Evolutionary conservation across 495 filamentous ascomycete species (phyloP).

Genomic region (Letharia lupina): DNA sequence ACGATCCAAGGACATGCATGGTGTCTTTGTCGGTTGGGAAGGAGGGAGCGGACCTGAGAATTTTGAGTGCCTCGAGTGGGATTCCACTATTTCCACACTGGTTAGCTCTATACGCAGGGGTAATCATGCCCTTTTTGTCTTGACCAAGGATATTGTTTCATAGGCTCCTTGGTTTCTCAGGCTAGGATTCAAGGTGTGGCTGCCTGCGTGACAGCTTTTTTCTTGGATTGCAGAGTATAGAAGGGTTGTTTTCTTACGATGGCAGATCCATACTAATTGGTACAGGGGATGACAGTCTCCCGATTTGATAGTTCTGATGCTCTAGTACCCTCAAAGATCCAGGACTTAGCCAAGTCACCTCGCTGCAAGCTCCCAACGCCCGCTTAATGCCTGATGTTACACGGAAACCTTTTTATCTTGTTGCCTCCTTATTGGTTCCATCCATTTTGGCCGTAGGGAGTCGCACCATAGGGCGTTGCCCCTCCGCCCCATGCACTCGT

Average conservation of each 20-base stretch:
- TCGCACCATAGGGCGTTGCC: slow-evolving; percentile 62
- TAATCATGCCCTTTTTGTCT: too few relatives aligned
- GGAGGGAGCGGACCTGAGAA: too few relatives aligned
- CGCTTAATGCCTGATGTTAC: slow-evolving; percentile 11
- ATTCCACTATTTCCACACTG: too few relatives aligned
- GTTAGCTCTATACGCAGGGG: too few relatives aligned
- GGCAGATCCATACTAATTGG: background rate
- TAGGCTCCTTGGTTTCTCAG: too few relatives aligned
- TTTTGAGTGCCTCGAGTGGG: too few relatives aligned
- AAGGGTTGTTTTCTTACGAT: background rate
- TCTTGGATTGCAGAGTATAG: background rate
- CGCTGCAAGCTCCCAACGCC: slow-evolving; percentile 2
- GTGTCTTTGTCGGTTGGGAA: too few relatives aligned
- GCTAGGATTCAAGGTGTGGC: too few relatives aligned
- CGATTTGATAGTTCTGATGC: background rate
- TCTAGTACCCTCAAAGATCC: background rate
- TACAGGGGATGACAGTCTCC: background rate
- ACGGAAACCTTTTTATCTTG: background rate
- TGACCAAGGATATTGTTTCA: too few relatives aligned
- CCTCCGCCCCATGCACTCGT: slow-evolving; percentile 61
- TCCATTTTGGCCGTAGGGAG: slow-evolving; percentile 40
- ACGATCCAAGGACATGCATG: too few relatives aligned
- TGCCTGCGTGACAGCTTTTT: background rate
- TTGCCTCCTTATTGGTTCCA: slow-evolving; percentile 18
- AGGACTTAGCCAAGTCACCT: slow-evolving; percentile 11